These are phyloP conservation scores for Lophium mytilinum DNA, from an alignment of 495 filamentous ascomycete genomes.

Conservation along the genomic window DNA sequence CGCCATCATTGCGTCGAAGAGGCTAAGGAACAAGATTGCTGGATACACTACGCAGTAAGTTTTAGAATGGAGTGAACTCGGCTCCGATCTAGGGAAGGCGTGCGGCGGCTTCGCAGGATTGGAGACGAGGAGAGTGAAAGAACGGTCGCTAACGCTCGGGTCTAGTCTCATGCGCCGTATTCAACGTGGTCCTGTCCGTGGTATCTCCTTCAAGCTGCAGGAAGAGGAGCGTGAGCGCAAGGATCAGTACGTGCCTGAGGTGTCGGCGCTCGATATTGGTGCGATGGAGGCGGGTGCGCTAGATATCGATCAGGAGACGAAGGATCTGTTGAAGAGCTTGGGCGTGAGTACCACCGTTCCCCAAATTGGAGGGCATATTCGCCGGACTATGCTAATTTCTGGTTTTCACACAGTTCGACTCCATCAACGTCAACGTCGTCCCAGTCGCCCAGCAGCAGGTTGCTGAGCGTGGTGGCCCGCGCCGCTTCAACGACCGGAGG, in stretches of 20 bases:
- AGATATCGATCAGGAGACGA: conserved; percentile 93
- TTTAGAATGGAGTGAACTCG: no score
- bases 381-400: not conserved
- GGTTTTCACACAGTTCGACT: conserved; percentile 68
- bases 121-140: no score
- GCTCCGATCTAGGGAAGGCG: no score
- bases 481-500: conserved; percentile 51
- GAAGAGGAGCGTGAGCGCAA: conserved; percentile 99
- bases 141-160: not conserved
- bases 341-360: conserved; percentile 60
- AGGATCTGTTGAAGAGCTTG: conserved; percentile 95
- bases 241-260: conserved; percentile 99
- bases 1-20: conserved; percentile 98
- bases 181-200: conserved; percentile 95
- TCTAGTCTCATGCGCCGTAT: conserved; percentile 83
- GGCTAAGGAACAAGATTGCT: conserved; percentile 73
- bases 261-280: conserved; percentile 95
- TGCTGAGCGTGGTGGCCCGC: conserved; percentile 55
- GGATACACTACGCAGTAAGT: conserved; percentile 80
- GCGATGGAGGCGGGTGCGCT: conserved; percentile 86
- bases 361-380: not conserved
- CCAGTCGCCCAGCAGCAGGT: conserved; percentile 80
- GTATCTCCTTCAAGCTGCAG: conserved; percentile 99
- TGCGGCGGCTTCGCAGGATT: no score
- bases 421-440: conserved; percentile 90